Evolutionary conservation across 495 filamentous ascomycete genomes (phyloP).

Genomic region (Cladorrhinum samala): DNA sequence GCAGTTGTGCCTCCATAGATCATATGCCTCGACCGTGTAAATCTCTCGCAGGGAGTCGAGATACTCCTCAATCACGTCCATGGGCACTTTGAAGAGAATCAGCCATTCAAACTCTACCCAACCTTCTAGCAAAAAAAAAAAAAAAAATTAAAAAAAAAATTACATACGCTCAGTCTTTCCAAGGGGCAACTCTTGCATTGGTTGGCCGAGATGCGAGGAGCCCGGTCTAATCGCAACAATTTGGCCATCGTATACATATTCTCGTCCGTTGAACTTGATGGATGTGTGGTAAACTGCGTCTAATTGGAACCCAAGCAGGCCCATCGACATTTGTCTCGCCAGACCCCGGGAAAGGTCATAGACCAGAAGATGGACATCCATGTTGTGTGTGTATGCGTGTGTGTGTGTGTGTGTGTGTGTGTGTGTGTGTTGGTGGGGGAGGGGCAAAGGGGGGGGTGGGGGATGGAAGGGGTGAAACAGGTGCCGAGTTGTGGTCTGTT

Average conservation of each 20-base stretch:
- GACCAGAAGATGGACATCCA: slow-evolving; percentile 88
- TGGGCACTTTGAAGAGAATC: slow-evolving; percentile 44
- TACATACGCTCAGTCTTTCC: slow-evolving; percentile 57
- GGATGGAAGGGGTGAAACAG: neutral
- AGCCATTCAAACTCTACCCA: slow-evolving; percentile 1
- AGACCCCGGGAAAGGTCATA: slow-evolving; percentile 85
- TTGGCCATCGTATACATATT: slow-evolving; percentile 55
- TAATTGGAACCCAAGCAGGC: slow-evolving; percentile 63
- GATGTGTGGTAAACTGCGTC: slow-evolving; percentile 92
- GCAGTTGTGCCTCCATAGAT: slow-evolving; percentile 83
- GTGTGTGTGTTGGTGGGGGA: neutral
- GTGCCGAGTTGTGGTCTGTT: neutral
- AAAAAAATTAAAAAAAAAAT: neutral
- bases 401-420: neutral
- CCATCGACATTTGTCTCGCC: slow-evolving; percentile 39
- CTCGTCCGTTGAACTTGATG: slow-evolving; percentile 65
- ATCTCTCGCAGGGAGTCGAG: slow-evolving; percentile 73
- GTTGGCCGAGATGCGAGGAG: slow-evolving; percentile 75
- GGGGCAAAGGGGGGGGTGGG: neutral
- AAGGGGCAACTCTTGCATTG: slow-evolving; percentile 68
- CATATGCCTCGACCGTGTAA: slow-evolving; percentile 84
- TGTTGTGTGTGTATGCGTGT: slow-evolving; percentile 26
- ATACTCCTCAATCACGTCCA: slow-evolving; percentile 84
- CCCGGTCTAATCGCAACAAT: slow-evolving; percentile 77
- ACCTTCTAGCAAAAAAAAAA: no score